These are phyloP conservation scores for Kandelia obovata DNA, from an alignment of 345 rosid genomes.

Conservation along the genomic window DNA sequence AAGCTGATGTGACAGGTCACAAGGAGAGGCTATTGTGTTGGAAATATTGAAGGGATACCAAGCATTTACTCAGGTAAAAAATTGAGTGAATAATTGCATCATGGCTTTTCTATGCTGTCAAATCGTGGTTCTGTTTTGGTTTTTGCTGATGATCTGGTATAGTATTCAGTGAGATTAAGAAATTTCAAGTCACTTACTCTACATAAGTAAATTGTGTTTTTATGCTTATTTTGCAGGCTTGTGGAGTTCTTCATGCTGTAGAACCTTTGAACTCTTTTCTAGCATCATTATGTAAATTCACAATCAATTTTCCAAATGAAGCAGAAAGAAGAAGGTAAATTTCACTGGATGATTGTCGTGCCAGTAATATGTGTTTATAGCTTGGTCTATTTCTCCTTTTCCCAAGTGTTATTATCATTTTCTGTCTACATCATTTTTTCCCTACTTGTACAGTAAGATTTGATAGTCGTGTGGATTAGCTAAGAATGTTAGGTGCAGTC, in stretches of 20 bases:
- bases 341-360: background rate
- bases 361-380: background rate
- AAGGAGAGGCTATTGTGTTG: conserved; percentile 95
- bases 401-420: background rate
- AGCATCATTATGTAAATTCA: conserved; percentile 94
- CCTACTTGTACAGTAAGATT: background rate
- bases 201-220: conserved; percentile 8
- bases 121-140: background rate
- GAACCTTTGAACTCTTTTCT: conserved; percentile 95
- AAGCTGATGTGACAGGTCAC: conserved; percentile 66
- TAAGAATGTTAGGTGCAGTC: too few relatives aligned
- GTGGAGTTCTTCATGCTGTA: conserved; percentile 94
- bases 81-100: conserved; percentile 2
- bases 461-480: too few relatives aligned
- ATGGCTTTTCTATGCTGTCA: background rate
- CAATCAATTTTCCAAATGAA: conserved; percentile 77
- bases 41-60: conserved; percentile 97
- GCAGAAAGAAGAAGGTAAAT: conserved; percentile 69
- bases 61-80: conserved; percentile 92
- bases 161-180: conserved; percentile 1
- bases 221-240: conserved; percentile 58
- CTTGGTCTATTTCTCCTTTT: background rate
- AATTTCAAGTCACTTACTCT: conserved; percentile 9
- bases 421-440: background rate
- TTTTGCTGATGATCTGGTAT: background rate